These are phyloP conservation scores for Chaetomium strumarium DNA, from an alignment of 2,329 filamentous ascomycete genomes.

Conservation along the genomic window DNA sequence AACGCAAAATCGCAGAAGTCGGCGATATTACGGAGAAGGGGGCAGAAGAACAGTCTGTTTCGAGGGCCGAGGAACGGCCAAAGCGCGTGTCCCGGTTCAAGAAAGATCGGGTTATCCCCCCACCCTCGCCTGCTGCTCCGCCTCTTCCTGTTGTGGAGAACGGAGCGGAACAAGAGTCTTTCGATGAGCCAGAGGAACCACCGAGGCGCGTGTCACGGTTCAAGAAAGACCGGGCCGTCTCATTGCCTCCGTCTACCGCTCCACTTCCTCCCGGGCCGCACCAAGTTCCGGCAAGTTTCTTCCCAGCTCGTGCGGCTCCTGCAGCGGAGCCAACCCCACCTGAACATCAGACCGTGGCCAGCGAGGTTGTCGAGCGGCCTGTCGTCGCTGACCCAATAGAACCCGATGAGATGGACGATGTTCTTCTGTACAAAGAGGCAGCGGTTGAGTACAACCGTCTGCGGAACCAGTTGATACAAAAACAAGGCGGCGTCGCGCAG, in stretches of 20 bases:
- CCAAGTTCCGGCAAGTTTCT: conserved; percentile 37
- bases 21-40: conserved; percentile 49
- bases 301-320: conserved; percentile 27
- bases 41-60: conserved; percentile 17
- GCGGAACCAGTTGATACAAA: conserved; percentile 76
- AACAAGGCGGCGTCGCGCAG: conserved; percentile 73
- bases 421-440: conserved; percentile 69
- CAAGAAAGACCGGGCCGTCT: conserved; percentile 36
- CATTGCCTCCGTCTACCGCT: conserved; percentile 24
- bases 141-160: conserved; percentile 45
- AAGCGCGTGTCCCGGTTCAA: conserved; percentile 50
- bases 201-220: conserved; percentile 47
- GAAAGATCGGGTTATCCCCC: conserved; percentile 32
- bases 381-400: conserved; percentile 30
- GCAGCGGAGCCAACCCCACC: conserved; percentile 43
- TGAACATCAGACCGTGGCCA: conserved; percentile 51
- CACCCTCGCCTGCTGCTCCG: conserved; percentile 18
- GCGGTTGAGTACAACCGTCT: conserved; percentile 76
- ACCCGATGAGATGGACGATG: conserved; percentile 65
- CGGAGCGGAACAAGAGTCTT: conserved; percentile 19
- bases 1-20: conserved; percentile 41
- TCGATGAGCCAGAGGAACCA: conserved; percentile 20
- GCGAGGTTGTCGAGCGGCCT: conserved; percentile 52
- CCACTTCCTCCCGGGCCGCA: conserved; percentile 37
- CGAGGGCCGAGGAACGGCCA: conserved; percentile 18